These are phyloP conservation scores for Wickerhamomyces xylosicus DNA, from an alignment of 805 yeast genomes.

Conservation along the genomic window DNA sequence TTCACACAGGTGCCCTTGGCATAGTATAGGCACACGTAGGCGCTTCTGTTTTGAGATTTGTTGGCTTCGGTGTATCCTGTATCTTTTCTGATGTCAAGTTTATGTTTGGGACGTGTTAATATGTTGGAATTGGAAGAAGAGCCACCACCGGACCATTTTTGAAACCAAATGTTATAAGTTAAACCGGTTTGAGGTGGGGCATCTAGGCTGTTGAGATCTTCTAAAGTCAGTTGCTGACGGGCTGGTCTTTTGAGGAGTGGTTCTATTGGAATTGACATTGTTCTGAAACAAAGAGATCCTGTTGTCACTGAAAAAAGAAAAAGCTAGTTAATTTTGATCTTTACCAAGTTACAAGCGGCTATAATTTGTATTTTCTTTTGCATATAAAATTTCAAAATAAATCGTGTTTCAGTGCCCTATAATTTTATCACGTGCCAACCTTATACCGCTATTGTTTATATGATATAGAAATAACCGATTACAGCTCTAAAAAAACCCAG, in stretches of 20 bases:
- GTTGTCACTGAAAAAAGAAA: too few relatives aligned
- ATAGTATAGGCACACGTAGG: conserved; percentile 67
- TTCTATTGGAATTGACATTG: too few relatives aligned
- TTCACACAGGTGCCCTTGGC: conserved; percentile 81
- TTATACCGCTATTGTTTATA: too few relatives aligned
- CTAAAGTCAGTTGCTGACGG: conserved; percentile 19
- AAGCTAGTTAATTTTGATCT: too few relatives aligned
- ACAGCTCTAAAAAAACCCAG: too few relatives aligned
- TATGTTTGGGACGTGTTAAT: conserved; percentile 42
- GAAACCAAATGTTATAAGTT: conserved; percentile 79
- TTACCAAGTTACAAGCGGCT: too few relatives aligned
- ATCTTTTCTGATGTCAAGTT: conserved; percentile 52
- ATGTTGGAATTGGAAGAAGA: conserved; percentile 18
- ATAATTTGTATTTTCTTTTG: too few relatives aligned
- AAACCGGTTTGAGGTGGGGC: conserved; percentile 76
- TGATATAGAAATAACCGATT: too few relatives aligned
- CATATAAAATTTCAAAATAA: too few relatives aligned
- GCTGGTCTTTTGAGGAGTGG: conserved; percentile 35
- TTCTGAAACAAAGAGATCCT: too few relatives aligned
- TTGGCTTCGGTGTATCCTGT: conserved; percentile 71
- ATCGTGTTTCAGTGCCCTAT: too few relatives aligned
- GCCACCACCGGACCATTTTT: conserved; percentile 68
- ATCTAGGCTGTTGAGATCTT: conserved; percentile 24
- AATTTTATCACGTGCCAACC: too few relatives aligned
- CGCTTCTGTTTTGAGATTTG: conserved; percentile 17